Evolutionary conservation across 2,329 filamentous ascomycete species (phyloP), one percentile per base, ranked within the genome.

Genomic region (Aspergillus thermomutatus): DNA sequence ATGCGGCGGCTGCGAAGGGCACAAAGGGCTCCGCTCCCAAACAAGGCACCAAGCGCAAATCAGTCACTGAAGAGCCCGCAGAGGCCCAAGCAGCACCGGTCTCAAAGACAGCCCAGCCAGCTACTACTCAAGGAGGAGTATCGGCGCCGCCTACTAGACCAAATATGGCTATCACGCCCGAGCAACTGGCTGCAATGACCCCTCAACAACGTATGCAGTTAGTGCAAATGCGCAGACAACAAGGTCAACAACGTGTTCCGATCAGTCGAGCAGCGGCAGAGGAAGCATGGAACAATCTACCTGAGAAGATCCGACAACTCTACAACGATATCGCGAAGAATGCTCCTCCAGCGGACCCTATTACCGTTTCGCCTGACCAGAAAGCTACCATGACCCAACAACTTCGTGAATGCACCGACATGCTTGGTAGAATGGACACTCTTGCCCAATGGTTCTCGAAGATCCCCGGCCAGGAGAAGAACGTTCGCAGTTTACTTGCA

Each of bases 1-100:
- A 65, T 43, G 61, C 61, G 57, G 54, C 61, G 10, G 26, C 66
- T 25, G 57, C 58, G 3, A 74, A 73, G 59, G 61, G 57, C 14
- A 58, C 62, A 11, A 72, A 68, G 55, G 63, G 57, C 11, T 43
- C 71, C 48, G 45, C 67, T 50, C 52, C 64, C 40, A 73, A 73
- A 60, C 67, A 70, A 53, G 56, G 67, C n/a, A 61, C 72, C 14
- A 76, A 75, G 56, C 80, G 81, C 60, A 75, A 80, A 57, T 65
- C 75, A 3, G 73, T 66, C 54, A 73, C 70, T 54, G 79, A 82
- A 61, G 80, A 82, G 63, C 66, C 73, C n/a, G 64, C 74, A 37
- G 79, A 80, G 54, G 64, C 72, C 31, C 73, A 73, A 48, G 72
- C 76, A 58, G 73, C 73, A 7, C 73, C 74, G 55, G 43, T 63